phyloP scores from a whole-genome alignment of 805 yeast species.

The Candida ficus region DNA sequence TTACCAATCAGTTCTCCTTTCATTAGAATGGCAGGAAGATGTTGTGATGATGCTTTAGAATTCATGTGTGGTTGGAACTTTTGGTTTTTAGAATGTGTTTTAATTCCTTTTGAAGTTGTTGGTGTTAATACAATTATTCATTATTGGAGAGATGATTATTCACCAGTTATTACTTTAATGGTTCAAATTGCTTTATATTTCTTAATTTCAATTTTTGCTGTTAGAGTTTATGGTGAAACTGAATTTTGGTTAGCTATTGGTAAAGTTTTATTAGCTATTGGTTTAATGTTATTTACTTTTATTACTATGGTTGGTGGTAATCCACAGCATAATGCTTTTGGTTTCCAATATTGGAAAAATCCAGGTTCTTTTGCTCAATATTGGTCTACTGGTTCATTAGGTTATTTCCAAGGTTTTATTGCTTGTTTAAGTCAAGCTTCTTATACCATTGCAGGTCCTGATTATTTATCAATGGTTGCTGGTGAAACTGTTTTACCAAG shows the following conservation, averaged over 20 bases:
- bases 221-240: constrained; percentile 69
- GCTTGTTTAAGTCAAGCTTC: constrained; percentile 66
- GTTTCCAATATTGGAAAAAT: constrained; percentile 50
- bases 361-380: constrained; percentile 57
- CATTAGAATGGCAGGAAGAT: constrained; percentile 66
- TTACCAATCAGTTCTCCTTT: constrained; percentile 77
- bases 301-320: constrained; percentile 86
- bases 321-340: constrained; percentile 60
- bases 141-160: constrained; percentile 74
- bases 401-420: constrained; percentile 68
- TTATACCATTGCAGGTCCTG: constrained; percentile 84
- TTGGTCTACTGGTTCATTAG: constrained; percentile 48
- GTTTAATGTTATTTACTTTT: constrained; percentile 69
- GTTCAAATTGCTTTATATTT: constrained; percentile 63
- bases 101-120: constrained; percentile 79
- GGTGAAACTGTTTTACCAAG: constrained; percentile 76
- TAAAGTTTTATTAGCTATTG: constrained; percentile 69
- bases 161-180: constrained; percentile 63
- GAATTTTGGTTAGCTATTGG: constrained; percentile 78
- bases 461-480: constrained; percentile 78
- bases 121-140: constrained; percentile 76
- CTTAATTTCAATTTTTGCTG: constrained; percentile 66
- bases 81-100: constrained; percentile 68
- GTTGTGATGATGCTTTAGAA: constrained; percentile 71
- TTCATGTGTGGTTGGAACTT: constrained; percentile 78